phyloP scores from a whole-genome alignment of 2,329 filamentous ascomycete genomes.

The Fusarium camptoceras region DNA sequence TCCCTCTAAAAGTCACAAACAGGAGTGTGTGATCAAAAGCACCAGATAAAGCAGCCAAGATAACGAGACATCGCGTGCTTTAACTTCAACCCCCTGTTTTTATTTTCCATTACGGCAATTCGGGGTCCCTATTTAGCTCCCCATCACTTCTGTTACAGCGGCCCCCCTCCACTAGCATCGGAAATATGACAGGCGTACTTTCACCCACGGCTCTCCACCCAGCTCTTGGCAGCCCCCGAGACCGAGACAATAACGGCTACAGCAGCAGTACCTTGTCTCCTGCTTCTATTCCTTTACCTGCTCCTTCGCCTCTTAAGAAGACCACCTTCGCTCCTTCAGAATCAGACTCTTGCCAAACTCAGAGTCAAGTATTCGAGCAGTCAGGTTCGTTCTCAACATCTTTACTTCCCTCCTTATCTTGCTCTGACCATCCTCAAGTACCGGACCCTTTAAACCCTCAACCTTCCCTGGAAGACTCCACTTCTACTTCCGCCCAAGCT shows the following conservation, averaged over 20 bases:
- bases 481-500: slow-evolving; percentile 7
- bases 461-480: slow-evolving; percentile 35
- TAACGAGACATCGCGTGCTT: slow-evolving; percentile 37
- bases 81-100: slow-evolving; percentile 2
- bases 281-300: slow-evolving; percentile 31
- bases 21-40: slow-evolving; percentile 20
- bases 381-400: slow-evolving; percentile 6
- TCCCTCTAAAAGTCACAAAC: not conserved
- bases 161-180: slow-evolving; percentile 31
- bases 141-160: slow-evolving; percentile 27
- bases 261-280: slow-evolving; percentile 29
- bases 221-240: slow-evolving; percentile 56
- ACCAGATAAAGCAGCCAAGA: slow-evolving; percentile 25
- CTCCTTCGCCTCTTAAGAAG: slow-evolving; percentile 32
- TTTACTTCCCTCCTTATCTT: slow-evolving; percentile 23
- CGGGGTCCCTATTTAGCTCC: slow-evolving; percentile 4
- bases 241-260: slow-evolving; percentile 20
- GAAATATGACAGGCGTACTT: slow-evolving; percentile 46
- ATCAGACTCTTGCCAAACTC: slow-evolving; percentile 14
- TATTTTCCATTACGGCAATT: not conserved
- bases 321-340: slow-evolving; percentile 21
- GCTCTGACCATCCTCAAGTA: slow-evolving; percentile 21
- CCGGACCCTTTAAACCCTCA: slow-evolving; percentile 32
- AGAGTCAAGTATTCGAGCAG: slow-evolving; percentile 14
- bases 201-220: slow-evolving; percentile 65